A percentile compares a stretch with the other conserved stretches of the same genome.
phyloP scores from a whole-genome alignment of 768 basidiomycete genomes.

The Russula emetica region DNA sequence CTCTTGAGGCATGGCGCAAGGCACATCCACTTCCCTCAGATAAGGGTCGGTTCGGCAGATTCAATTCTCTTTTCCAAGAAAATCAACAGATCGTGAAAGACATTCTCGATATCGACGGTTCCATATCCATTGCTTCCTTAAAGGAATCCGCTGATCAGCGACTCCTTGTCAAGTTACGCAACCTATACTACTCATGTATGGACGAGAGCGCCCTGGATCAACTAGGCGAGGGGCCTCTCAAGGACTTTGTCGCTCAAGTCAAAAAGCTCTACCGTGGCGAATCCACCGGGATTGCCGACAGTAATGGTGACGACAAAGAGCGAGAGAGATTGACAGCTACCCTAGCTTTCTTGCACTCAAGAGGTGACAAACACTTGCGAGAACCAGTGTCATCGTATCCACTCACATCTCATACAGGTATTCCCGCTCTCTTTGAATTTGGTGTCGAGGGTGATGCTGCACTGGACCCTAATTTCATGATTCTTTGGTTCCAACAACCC shows the following conservation, averaged over 20 bases:
- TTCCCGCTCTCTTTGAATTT: constrained; percentile 75
- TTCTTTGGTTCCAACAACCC: constrained; percentile 81
- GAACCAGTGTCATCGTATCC: neutral
- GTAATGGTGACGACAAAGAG: constrained; percentile 31
- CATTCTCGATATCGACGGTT: constrained; percentile 52
- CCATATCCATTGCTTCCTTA: constrained; percentile 30
- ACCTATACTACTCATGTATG: constrained; percentile 77
- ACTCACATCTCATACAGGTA: constrained; percentile 43
- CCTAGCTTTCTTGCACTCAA: constrained; percentile 80
- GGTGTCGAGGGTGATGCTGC: constrained; percentile 86
- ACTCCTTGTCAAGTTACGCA: constrained; percentile 59
- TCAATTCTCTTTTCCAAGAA: constrained; percentile 64
- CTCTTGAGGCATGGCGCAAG: constrained; percentile 80
- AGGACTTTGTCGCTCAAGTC: constrained; percentile 60
- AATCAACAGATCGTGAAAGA: constrained; percentile 75
- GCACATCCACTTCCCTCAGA: constrained; percentile 83
- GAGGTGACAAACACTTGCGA: constrained; percentile 44
- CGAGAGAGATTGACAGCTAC: constrained; percentile 71
- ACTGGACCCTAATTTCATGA: constrained; percentile 80
- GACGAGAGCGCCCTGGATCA: constrained; percentile 73
- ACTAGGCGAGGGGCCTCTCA: constrained; percentile 65
- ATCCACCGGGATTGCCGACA: constrained; percentile 38
- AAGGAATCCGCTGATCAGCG: constrained; percentile 45
- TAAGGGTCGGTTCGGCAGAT: constrained; percentile 67
- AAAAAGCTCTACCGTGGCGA: constrained; percentile 56